phyloP scores from a whole-genome alignment of 2,329 filamentous ascomycete species.

The Claviceps africana region DNA sequence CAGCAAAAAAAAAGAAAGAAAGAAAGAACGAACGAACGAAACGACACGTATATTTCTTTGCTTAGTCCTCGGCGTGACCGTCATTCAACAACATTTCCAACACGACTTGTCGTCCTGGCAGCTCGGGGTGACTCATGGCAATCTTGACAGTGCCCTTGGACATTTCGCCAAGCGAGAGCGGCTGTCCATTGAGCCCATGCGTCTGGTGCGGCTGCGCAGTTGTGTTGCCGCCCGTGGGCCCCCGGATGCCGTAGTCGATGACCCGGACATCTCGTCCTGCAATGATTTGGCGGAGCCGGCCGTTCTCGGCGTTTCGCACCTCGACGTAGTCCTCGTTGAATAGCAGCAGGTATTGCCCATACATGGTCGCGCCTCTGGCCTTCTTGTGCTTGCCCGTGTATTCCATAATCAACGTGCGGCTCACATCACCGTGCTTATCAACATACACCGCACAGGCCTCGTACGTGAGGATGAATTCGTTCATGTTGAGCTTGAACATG shows the following conservation, averaged over 20 bases:
- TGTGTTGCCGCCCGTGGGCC: constrained; percentile 39
- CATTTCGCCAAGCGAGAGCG: constrained; percentile 26
- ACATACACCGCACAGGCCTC: constrained; percentile 95
- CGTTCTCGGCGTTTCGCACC: constrained; percentile 92
- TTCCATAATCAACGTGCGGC: constrained; percentile 89
- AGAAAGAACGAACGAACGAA: too few relatives aligned
- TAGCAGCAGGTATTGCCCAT: constrained; percentile 78
- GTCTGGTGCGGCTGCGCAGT: constrained; percentile 17
- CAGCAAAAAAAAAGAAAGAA: neutral
- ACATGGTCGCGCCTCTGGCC: constrained; percentile 75
- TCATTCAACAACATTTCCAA: constrained; percentile 88
- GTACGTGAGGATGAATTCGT: constrained; percentile 86
- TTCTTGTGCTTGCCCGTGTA: constrained; percentile 79
- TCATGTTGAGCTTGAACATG: constrained; percentile 90
- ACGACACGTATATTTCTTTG: neutral
- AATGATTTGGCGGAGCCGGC: constrained; percentile 84
- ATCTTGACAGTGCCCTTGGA: constrained; percentile 77
- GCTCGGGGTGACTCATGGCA: constrained; percentile 85
- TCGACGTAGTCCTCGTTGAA: constrained; percentile 97
- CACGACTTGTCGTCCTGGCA: constrained; percentile 72
- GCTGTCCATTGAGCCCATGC: constrained; percentile 21
- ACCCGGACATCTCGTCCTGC: constrained; percentile 80
- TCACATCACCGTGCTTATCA: constrained; percentile 95
- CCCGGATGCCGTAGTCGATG: constrained; percentile 68
- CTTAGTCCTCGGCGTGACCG: constrained; percentile 43